Evolutionary conservation across 1,284 basidiomycete genomes (phyloP), one percentile per base, ranked within the genome.

Genomic region (Termitomyces sp.): DNA sequence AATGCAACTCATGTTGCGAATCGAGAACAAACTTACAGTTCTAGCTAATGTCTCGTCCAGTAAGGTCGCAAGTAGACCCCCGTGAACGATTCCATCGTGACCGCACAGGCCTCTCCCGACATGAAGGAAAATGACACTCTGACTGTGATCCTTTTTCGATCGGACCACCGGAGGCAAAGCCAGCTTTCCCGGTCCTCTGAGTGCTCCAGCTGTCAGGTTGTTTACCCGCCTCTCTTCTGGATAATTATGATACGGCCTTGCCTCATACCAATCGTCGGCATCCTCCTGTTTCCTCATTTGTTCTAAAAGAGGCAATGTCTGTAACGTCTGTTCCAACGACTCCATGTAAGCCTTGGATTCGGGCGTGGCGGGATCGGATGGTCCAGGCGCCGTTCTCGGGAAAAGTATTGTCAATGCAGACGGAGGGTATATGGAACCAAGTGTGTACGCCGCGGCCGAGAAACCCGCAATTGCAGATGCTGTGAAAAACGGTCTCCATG

Each of bases 81-180:
- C 96, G 66, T 98, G 96, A 1, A 97, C 73, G 58, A 98, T 91
- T 0, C 94, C 94, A 68, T 96, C 93, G 62, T 96, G 93, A 2
- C 91, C 92, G 64, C 95, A 97, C 46, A 98, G 63, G 5, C 85
- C 86, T 34, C 89, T 72, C 1, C 96, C 95, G 7, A 97, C 75
- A 65, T 97, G 95, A 1, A 93, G 56, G 54, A 97, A 72, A 11
- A 83, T 75, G 53, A 84, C 65, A 6, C 80, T 79, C 69, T 92
- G 86, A 8, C 73, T 77, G 66, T 92, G 89, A 68, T 96, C 90
- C 53, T 74, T 74, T 62, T 77, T 81, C n/a, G 82, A 81, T 16
- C 93, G 78, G 5, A 91, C 79, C 1, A 96, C 62, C 1, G 93
- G 91, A 19, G 79, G 74, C 46, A 94, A 67, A 0, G 91, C 90